Conservation (phyloP, 2,329 filamentous ascomycete genomes). For the Trichoderma polysporum region DNA sequence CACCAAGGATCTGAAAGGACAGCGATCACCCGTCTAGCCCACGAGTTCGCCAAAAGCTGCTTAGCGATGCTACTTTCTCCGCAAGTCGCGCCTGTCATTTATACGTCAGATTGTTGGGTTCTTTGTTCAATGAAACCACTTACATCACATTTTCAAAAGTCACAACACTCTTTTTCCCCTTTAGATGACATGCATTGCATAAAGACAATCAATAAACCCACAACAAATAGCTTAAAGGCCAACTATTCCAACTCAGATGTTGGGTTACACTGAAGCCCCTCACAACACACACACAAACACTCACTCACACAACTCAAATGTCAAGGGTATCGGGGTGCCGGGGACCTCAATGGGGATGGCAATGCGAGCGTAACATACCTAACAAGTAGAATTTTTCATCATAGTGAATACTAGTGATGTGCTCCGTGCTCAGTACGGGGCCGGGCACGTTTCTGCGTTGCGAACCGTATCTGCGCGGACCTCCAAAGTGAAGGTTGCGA, state of each 20-base stretch:
- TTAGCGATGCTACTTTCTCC: background rate
- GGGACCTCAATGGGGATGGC: background rate
- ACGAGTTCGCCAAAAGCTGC: constrained; percentile 6
- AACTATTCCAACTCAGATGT: background rate
- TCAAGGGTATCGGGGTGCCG: constrained; percentile 13
- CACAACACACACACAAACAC: background rate
- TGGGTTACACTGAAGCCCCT: constrained; percentile 7
- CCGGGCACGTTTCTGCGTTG: background rate
- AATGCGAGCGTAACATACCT: background rate
- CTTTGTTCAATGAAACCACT: background rate
- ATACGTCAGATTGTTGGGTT: background rate
- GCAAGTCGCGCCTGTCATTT: background rate
- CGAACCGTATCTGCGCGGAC: background rate
- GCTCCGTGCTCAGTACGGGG: background rate
- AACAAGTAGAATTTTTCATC: background rate
- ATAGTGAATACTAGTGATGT: background rate
- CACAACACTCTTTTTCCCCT: background rate
- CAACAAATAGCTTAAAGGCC: background rate
- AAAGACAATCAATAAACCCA: background rate
- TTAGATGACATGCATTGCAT: background rate
- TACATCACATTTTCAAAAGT: background rate
- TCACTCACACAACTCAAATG: background rate
- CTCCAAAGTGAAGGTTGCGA: background rate
- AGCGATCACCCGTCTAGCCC: constrained; percentile 5
- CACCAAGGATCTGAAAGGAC: background rate